Conservation (phyloP, 106 monocot species). For the Phalaenopsis equestris region DNA sequence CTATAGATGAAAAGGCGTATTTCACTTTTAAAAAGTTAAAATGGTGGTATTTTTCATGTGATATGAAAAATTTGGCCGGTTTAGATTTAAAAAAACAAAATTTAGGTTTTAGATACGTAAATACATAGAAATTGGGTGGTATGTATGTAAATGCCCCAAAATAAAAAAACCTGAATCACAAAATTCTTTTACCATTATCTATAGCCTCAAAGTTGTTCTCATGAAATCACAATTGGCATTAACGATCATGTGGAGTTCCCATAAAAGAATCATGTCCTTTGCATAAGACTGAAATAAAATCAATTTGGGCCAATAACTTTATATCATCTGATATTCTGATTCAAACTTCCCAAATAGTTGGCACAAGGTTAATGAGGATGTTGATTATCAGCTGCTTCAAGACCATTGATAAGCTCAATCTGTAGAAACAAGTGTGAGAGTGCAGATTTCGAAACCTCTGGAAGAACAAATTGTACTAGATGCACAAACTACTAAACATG, state of each 20-base stretch:
- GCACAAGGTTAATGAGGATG: neutral
- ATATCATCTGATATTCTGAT: neutral
- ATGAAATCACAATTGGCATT: neutral
- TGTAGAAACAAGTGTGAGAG: neutral
- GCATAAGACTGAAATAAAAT: neutral
- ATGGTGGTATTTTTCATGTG: too few relatives aligned
- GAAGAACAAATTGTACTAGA: constrained; percentile 3
- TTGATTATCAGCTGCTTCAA: neutral
- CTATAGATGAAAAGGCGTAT: too few relatives aligned
- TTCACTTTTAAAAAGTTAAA: too few relatives aligned
- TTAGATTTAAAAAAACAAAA: too few relatives aligned
- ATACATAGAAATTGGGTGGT: too few relatives aligned
- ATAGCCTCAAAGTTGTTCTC: neutral
- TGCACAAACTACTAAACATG: constrained; percentile 3
- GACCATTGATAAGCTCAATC: neutral
- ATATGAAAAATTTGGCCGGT: too few relatives aligned
- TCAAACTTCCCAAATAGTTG: neutral
- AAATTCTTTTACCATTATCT: neutral
- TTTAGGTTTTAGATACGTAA: too few relatives aligned
- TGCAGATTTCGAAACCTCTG: neutral
- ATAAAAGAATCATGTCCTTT: neutral
- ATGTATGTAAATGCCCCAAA: too few relatives aligned
- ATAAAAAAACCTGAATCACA: neutral
- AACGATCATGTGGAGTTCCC: neutral
- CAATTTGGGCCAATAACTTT: neutral